Conservation (phyloP, 2,329 filamentous ascomycete species). For the Diplodia scrobiculata region DNA sequence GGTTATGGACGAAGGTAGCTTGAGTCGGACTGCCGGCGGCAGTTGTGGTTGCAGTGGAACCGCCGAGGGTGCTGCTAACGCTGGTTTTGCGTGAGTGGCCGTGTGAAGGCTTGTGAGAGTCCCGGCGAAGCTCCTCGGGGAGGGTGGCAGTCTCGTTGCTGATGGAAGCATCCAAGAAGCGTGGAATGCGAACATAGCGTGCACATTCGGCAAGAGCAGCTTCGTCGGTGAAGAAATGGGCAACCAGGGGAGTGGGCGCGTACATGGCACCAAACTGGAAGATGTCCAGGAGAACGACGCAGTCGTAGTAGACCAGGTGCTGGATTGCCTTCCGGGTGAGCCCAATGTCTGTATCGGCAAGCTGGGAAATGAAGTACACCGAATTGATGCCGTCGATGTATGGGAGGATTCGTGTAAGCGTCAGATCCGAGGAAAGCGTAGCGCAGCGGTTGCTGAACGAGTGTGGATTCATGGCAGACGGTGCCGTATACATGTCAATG, state of each 20-base stretch:
- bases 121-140: slow-evolving; percentile 11
- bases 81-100: slow-evolving; percentile 28
- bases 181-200: slow-evolving; percentile 67
- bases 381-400: slow-evolving; percentile 90
- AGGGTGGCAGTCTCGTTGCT: neutral
- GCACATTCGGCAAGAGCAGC: slow-evolving; percentile 84
- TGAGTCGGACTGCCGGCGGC: slow-evolving; percentile 19
- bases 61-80: slow-evolving; percentile 21
- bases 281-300: slow-evolving; percentile 85
- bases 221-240: slow-evolving; percentile 74
- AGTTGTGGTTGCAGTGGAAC: slow-evolving; percentile 8
- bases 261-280: slow-evolving; percentile 95
- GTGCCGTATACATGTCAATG: slow-evolving; percentile 33
- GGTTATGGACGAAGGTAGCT: slow-evolving; percentile 4
- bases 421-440: slow-evolving; percentile 69
- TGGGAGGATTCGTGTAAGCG: slow-evolving; percentile 75
- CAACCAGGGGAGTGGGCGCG: slow-evolving; percentile 75
- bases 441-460: slow-evolving; percentile 41
- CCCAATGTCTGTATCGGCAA: slow-evolving; percentile 82
- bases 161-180: slow-evolving; percentile 32
- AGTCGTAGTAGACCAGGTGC: slow-evolving; percentile 91
- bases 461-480: slow-evolving; percentile 11
- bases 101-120: slow-evolving; percentile 10
- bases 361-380: slow-evolving; percentile 79
- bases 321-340: slow-evolving; percentile 83